Percentiles rank a stretch among this genome's conserved stretches.
phyloP scores from a whole-genome alignment of 805 yeast genomes.

The Priceomyces melissophilus region DNA sequence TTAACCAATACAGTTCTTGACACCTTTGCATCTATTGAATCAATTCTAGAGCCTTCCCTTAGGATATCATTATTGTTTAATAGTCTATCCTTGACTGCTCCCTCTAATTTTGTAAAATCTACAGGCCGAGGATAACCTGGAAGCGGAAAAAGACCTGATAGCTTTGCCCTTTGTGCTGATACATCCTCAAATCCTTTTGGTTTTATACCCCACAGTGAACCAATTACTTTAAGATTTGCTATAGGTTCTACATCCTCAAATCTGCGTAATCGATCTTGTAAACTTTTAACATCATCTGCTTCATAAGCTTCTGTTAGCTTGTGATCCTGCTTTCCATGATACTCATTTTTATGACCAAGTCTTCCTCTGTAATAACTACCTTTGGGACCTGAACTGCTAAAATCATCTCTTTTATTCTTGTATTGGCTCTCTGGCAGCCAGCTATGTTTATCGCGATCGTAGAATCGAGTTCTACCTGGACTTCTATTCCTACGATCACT shows the following conservation, averaged over 20 bases:
- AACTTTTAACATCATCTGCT: slow-evolving; percentile 19
- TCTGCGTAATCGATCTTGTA: slow-evolving; percentile 25
- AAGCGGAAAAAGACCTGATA: slow-evolving; percentile 72
- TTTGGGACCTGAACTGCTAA: too few relatives aligned
- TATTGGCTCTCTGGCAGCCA: too few relatives aligned
- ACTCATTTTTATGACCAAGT: background rate
- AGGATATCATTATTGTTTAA: slow-evolving; percentile 28
- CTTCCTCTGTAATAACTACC: background rate
- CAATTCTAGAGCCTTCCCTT: slow-evolving; percentile 32
- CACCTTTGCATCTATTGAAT: slow-evolving; percentile 35
- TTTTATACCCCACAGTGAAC: slow-evolving; percentile 65
- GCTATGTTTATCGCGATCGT: too few relatives aligned
- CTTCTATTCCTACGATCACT: too few relatives aligned
- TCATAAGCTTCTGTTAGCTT: slow-evolving; percentile 8
- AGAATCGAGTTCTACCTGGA: too few relatives aligned
- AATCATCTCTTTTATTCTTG: too few relatives aligned
- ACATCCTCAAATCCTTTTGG: slow-evolving; percentile 74
- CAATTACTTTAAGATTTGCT: slow-evolving; percentile 46
- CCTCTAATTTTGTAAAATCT: slow-evolving; percentile 38
- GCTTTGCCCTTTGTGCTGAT: slow-evolving; percentile 72
- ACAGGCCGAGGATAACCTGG: slow-evolving; percentile 61
- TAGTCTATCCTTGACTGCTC: slow-evolving; percentile 33
- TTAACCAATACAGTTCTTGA: slow-evolving; percentile 29
- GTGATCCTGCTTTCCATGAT: background rate
- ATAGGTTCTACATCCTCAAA: slow-evolving; percentile 44